Conservation (phyloP, 345 rosid genomes). For the Citrus glauca region DNA sequence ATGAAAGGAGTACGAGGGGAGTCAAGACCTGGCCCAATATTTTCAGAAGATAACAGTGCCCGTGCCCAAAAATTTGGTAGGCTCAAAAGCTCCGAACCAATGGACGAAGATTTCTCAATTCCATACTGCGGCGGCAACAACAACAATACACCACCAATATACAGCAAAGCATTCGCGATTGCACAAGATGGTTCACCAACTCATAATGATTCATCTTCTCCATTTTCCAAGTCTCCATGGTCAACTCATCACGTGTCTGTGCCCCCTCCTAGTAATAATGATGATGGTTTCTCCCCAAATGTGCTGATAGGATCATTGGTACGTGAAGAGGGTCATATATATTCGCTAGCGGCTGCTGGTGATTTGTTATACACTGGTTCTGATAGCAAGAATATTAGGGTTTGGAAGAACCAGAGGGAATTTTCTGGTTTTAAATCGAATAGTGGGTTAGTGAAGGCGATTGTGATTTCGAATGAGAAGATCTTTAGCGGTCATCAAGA, state of each 20-base stretch:
- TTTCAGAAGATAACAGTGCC: conserved; percentile 23
- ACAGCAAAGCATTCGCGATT: background rate
- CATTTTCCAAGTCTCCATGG: conserved; percentile 68
- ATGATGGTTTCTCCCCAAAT: conserved; percentile 27
- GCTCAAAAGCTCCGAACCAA: conserved; percentile 21
- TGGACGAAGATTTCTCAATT: conserved; percentile 6
- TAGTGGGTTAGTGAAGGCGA: conserved; percentile 82
- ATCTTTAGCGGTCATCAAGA: conserved; percentile 92
- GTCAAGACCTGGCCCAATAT: conserved; percentile 12
- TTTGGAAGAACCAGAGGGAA: conserved; percentile 77
- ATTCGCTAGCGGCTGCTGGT: conserved; percentile 66
- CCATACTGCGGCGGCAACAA: background rate
- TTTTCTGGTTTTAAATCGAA: conserved; percentile 76
- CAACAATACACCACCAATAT: background rate
- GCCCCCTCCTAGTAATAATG: background rate
- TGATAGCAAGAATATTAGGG: conserved; percentile 83
- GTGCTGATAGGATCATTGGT: conserved; percentile 73
- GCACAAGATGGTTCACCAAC: conserved; percentile 21
- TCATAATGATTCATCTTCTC: conserved; percentile 26
- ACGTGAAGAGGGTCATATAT: conserved; percentile 88
- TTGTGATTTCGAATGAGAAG: conserved; percentile 54
- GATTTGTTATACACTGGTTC: conserved; percentile 83
- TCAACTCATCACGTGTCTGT: conserved; percentile 29
- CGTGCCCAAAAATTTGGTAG: conserved; percentile 34
- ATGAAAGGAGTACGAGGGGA: conserved; percentile 19